Base-by-base conservation (phyloP, 306 rosid species). In the Purshia tridentata region DNA sequence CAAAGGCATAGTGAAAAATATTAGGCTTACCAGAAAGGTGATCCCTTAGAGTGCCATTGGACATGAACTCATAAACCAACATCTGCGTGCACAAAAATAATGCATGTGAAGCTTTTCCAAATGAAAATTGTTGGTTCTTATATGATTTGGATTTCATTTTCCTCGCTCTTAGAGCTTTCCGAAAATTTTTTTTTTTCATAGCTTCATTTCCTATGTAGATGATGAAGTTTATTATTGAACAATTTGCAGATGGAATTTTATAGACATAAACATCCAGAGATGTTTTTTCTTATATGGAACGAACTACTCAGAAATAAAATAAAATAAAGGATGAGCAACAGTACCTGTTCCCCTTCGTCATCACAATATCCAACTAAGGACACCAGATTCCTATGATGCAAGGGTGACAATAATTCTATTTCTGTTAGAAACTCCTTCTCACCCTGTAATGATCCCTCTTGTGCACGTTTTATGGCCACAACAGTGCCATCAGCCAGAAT, bases 51-150 rank as follows among this genome's bases (percentile, higher is more conserved):
- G 98, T 85, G 63, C 97, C 93, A 79, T 90, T 90, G 22, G 97
- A 29, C 98, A 95, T 95, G 62, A 83, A 95, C 81, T 95, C 98
- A 81, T 95, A 95, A 63, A 87, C 89, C 84, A 95, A 80, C 98
- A 91, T 95, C 99, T 95, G 96, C 93, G 86, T 29, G 70, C 66
- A 83, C 37, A 73, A 15, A 58, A 82, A 74, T 67, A 67, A 73
- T 50, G 14, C 67, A 48, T 29, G 10, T 48, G n/a, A 45, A 79
- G 54, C 55, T 74, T 78, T 52, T 54, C 11, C 7, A 83, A 60
- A 59, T 54, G 72, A 78, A 47, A 16, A 29, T 64, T 37, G 11
- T 7, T 16, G 65, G 67, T 23, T 65, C 37, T 14, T 52, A 40
- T 40, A 39, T 16, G 22, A 62, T 62, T 3, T 37, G 48, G 19